Evolutionary conservation across 257 asterid species (phyloP), one percentile per base, ranked within the genome.

Genomic region (Petrea volubilis): DNA sequence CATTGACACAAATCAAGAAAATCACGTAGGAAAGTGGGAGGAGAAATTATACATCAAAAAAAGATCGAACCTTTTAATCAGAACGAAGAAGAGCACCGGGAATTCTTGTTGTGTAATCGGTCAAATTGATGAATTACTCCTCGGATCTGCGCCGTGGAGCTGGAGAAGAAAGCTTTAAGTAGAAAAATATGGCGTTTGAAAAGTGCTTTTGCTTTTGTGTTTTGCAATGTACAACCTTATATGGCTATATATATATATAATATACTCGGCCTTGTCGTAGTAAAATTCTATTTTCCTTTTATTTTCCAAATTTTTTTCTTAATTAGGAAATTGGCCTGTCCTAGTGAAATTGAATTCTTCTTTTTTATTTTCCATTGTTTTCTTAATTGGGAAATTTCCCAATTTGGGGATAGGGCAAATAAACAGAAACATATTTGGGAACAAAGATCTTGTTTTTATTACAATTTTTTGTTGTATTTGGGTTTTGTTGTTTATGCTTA

Each of bases 131-230:
- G 52, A 55, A 55, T 63, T 38, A 79, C 80, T 71, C 78, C 80
- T 66, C 75, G 77, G 74, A 74, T 79, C 77, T 66, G 75, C 66
- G 71, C 83, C 77, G 73, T 50, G 79, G 83, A 64, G 82, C 55
- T 28, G 47, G 57, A 71, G 70, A 34, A 5, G 55, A 47, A 25
- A 5, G 55, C 24, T 15, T 8, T 11, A 6, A 51, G 27, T 52
- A 51, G n/a, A n/a, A n/a, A n/a, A n/a, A n/a, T n/a, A n/a, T n/a
- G n/a, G 5, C 29, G n/a, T 12, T 38, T 3, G 43, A 50, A 34
- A 56, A 58, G 28, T 17, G 49, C 10, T 49, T 20, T 34, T 17
- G 38, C 43, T 38, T 3, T 38, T 38, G 43, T 38, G 43, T 38
- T 38, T n/a, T 4, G 8, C 5, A 38, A 31, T 7, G 38, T 38